Base-by-base conservation (phyloP, 202 grass and related monocot genomes). In the Thinopyrum obtusiflorum region DNA sequence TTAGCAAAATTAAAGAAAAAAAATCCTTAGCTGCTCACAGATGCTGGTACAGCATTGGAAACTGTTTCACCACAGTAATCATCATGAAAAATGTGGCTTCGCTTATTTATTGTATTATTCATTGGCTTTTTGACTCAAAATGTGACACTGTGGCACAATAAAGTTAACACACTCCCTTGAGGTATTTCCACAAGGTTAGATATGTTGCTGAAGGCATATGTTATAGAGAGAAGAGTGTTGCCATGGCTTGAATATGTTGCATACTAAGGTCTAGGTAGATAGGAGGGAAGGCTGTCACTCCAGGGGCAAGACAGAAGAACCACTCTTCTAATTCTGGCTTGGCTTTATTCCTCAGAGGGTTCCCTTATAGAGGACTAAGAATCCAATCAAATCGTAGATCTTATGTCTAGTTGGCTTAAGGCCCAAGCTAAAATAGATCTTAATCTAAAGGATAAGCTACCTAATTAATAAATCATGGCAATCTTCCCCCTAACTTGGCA, bases 51-150 rank as follows among this genome's bases (percentile, higher is more conserved):
- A 64, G 35, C 42, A 64, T 28, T 61, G 17, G 65, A 61, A 68
- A 57, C 37, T 87, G 26, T 59, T 49, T 49, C 20, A 32, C 24
- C 7, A 61, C 35, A 44, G 25, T 46, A 73, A 78, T 47, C 9
- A 26, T 55, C 65, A 33, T 83, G 31, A 32, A 79, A 80, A 67
- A n/a, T 74, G 36, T 61, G 12, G 40, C 9, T 26, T 3, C 42
- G 60, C 9, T 80, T 76, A 37, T 75, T 84, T 73, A 80, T 84
- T 9, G 13, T 35, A 84, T 65, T 84, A 51, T 17, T 81, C 42
- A 6, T 23, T 72, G 76, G 65, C 8, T 59, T 39, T 65, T 40
- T 65, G 59, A 63, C 27, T 62, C 47, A 73, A 82, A 86, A 82
- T 65, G 26, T 35, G 20, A 31, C 11, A 77, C 18, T 47, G 5